Evolutionary conservation across 148 eudicot species (phyloP).

Genomic region (Nepenthes gracilis): DNA sequence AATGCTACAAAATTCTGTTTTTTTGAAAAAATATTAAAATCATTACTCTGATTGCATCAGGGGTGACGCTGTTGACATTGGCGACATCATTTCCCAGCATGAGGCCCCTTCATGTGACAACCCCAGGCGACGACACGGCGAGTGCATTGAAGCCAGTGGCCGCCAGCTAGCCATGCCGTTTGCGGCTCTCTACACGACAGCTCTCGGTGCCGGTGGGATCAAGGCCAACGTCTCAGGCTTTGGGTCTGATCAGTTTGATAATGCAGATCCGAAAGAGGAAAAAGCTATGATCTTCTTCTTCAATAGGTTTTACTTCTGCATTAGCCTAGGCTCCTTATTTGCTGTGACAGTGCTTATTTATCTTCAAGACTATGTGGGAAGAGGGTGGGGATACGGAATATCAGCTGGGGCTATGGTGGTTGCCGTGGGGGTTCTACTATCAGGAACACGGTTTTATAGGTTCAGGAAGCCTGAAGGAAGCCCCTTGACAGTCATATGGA

Average conservation of each 20-base stretch:
- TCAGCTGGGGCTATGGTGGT: constrained; percentile 78
- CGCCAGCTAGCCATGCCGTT: constrained; percentile 67
- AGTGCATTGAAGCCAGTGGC: constrained; percentile 57
- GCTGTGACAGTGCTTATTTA: constrained; percentile 86
- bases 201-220: constrained; percentile 92
- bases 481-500: constrained; percentile 83
- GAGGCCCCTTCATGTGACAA: constrained; percentile 69
- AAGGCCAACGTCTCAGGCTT: constrained; percentile 96
- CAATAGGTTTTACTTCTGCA: constrained; percentile 82
- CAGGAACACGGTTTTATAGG: constrained; percentile 56
- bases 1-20: no score
- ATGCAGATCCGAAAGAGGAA: constrained; percentile 64
- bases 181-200: constrained; percentile 72
- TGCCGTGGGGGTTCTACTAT: constrained; percentile 53
- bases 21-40: no score
- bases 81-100: constrained; percentile 72
- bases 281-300: constrained; percentile 87
- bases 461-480: constrained; percentile 78
- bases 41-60: constrained; percentile 18
- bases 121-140: constrained; percentile 20
- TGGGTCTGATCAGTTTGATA: constrained; percentile 89
- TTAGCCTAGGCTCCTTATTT: constrained; percentile 78
- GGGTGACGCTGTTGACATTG: constrained; percentile 59
- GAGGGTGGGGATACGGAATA: constrained; percentile 92
- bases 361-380: constrained; percentile 77